Conservation (phyloP, 2,329 filamentous ascomycete species). For the Ceratocystis papillata region DNA sequence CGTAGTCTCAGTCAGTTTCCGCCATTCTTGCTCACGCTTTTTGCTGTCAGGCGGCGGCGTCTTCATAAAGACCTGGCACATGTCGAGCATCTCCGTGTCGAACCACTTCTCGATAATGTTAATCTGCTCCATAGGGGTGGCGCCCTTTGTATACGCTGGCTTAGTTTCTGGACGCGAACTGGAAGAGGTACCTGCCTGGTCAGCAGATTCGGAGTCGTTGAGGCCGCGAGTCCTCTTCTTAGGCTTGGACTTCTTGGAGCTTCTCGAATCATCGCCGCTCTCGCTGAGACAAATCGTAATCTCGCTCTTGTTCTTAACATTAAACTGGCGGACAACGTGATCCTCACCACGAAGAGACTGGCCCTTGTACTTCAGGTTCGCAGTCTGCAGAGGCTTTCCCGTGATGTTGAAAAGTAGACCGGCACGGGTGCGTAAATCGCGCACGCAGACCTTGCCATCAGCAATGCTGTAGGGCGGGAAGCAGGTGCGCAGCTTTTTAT, state of each 20-base stretch:
- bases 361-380: conserved; percentile 48
- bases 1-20: conserved; percentile 62
- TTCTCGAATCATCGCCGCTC: conserved; percentile 26
- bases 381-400: conserved; percentile 56
- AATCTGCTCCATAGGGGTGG: conserved; percentile 47
- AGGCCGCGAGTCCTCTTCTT: conserved; percentile 34
- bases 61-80: conserved; percentile 50
- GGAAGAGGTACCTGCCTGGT: background rate
- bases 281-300: conserved; percentile 36
- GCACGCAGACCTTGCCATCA: conserved; percentile 57
- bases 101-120: conserved; percentile 56
- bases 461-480: conserved; percentile 68
- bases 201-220: conserved; percentile 8
- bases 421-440: conserved; percentile 56
- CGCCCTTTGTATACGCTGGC: background rate
- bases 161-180: background rate
- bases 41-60: conserved; percentile 54
- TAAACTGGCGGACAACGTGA: conserved; percentile 47
- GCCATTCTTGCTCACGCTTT: conserved; percentile 63
- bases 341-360: conserved; percentile 40
- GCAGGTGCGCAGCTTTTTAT: conserved; percentile 16
- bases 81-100: conserved; percentile 51
- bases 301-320: conserved; percentile 50
- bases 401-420: conserved; percentile 55
- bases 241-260: conserved; percentile 36